These are phyloP conservation scores for Climacium dendroides DNA, from an alignment of 225 moss, liverwort and hornwort genomes.

Conservation along the genomic window DNA sequence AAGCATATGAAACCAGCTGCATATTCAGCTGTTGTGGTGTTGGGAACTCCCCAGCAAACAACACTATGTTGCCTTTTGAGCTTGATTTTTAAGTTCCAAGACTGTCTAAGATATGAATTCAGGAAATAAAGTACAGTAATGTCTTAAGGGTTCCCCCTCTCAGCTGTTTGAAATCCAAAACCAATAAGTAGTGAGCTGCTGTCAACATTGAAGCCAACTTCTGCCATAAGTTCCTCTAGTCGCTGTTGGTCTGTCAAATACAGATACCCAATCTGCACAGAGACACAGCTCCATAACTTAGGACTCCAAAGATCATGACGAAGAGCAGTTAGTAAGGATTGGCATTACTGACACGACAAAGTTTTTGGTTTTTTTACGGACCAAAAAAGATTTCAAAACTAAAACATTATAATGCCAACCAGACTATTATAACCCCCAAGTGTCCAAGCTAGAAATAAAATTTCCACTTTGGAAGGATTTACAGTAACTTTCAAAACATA, in stretches of 20 bases:
- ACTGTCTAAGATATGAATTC: background rate
- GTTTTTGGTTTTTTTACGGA: too few relatives aligned
- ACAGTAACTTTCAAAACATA: background rate
- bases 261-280: slow-evolving; percentile 80
- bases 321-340: background rate
- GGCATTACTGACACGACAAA: background rate
- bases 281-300: background rate
- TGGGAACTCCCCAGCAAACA: background rate
- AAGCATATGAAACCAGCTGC: background rate
- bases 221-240: slow-evolving; percentile 67
- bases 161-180: slow-evolving; percentile 29
- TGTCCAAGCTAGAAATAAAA: background rate
- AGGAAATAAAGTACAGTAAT: background rate
- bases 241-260: slow-evolving; percentile 68
- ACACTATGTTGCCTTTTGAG: background rate
- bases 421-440: background rate
- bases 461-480: background rate
- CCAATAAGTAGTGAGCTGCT: slow-evolving; percentile 20
- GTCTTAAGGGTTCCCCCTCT: background rate
- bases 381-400: background rate
- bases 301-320: background rate
- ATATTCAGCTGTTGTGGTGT: background rate
- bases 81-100: background rate
- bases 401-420: background rate
- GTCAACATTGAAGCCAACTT: slow-evolving; percentile 53